Evolutionary conservation across 768 basidiomycete species (phyloP), one percentile per base, ranked within the genome.

Genomic region (Cystofilobasidium capitatum): DNA sequence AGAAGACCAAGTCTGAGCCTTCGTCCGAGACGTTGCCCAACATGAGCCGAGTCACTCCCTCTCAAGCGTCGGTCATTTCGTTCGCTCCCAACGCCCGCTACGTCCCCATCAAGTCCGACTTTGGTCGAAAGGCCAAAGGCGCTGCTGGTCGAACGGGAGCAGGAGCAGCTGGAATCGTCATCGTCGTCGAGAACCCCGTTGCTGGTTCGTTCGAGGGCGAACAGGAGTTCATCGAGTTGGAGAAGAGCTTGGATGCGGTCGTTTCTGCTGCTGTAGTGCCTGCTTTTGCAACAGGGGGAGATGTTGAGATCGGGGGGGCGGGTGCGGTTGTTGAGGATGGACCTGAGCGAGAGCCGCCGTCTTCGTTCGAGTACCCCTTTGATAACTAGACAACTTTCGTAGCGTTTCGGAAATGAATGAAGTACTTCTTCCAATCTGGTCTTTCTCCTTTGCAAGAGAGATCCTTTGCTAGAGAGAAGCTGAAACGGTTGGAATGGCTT

Each of bases 11-110:
- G 76, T 74, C 78, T 20, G 96, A 99, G 74, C 85, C 89, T 1
- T 78, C 82, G 3, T 87, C 81, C 16, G 91, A 96, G 78, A 82
- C 79, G 67, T 80, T 89, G 14, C 79, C 84, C 26, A 99, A 99
- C 80, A 87, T 97, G 75, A 88, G 91, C 24, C 86, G 96, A 58
- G 93, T 97, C 26, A 90, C 88, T 2, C 89, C 93, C 24, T 84
- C 86, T 0, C 96, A 99, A 75, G 79, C 94, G 33, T 79, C 83
- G n/a, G 84, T 88, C 77, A 83, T 98, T 74, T 82, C 84, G 57
- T 94, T 98, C 83, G 85, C 90, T 0, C 69, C 80, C 14, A 85
- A 86, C 40, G 81, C 85, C 35, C 85, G 91, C 58, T 99, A 91
- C 77, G 86, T 88, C 70, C 96, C 96, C 29, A 88, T 97, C 20